Percentiles rank a stretch among this genome's conserved stretches.
Conservation (phyloP, 352 stramenopile species). For the Phytophthora palmivora region DNA sequence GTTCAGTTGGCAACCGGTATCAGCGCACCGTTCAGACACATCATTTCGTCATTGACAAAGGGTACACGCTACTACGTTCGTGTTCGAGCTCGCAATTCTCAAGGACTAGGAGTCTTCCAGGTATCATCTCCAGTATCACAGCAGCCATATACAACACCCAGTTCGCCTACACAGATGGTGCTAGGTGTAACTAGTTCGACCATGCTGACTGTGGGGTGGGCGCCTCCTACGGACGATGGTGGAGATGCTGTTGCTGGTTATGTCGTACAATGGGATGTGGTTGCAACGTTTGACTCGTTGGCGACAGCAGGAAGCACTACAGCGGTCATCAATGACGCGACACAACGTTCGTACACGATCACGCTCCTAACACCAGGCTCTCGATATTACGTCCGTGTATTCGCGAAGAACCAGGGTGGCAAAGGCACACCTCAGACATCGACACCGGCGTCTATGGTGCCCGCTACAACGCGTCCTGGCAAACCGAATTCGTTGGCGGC, state of each 20-base stretch:
- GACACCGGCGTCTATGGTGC: conserved; percentile 56
- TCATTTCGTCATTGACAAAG: conserved; percentile 70
- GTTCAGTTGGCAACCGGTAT: conserved; percentile 66
- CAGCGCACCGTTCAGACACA: conserved; percentile 58
- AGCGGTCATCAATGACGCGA: conserved; percentile 60
- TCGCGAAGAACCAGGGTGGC: conserved; percentile 72
- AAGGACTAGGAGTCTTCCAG: conserved; percentile 83
- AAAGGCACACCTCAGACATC: conserved; percentile 64
- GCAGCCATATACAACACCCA: conserved; percentile 92
- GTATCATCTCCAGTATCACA: conserved; percentile 88
- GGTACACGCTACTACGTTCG: conserved; percentile 79
- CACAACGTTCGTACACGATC: conserved; percentile 81
- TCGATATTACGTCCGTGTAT: conserved; percentile 91
- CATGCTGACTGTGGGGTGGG: conserved; percentile 93
- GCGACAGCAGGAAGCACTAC: conserved; percentile 62
- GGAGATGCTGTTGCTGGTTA: conserved; percentile 92
- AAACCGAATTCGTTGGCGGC: conserved; percentile 68
- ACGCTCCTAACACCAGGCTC: conserved; percentile 81
- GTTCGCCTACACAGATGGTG: conserved; percentile 84
- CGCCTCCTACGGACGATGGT: conserved; percentile 84
- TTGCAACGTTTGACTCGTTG: conserved; percentile 87
- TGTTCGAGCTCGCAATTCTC: conserved; percentile 72
- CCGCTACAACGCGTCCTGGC: conserved; percentile 62
- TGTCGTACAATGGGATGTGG: conserved; percentile 93
- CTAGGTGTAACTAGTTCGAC: conserved; percentile 82